Percentiles rank a stretch among this genome's conserved stretches.
phyloP scores from a whole-genome alignment of 2,329 filamentous ascomycete species.

The Pyrenophora teres region DNA sequence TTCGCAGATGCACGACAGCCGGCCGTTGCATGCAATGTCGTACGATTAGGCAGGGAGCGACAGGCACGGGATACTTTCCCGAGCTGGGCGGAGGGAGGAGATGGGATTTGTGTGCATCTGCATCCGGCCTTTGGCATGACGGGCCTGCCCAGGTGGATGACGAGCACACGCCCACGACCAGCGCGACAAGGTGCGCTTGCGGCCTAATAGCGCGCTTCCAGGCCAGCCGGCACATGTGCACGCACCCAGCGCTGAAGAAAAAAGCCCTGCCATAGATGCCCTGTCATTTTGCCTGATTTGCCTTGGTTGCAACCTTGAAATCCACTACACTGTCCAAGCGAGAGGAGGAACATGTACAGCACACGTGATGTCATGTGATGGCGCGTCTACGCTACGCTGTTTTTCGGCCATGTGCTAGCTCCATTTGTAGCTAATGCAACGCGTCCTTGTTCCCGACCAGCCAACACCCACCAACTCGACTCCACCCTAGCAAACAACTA shows the following conservation, averaged over 20 bases:
- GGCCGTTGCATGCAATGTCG: conserved; percentile 1
- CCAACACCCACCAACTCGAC: no score
- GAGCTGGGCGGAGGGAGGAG: conserved; percentile 1
- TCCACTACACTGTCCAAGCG: no score
- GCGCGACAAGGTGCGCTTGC: conserved; percentile 4
- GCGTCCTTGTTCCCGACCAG: no score
- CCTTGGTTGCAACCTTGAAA: no score
- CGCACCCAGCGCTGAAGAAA: no score
- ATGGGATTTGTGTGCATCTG: conserved; percentile 11
- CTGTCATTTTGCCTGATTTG: no score
- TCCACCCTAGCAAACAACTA: neutral
- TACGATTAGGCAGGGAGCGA: conserved; percentile 3
- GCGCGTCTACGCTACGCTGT: no score
- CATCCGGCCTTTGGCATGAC: conserved; percentile 8
- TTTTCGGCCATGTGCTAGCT: no score
- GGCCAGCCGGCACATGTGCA: neutral
- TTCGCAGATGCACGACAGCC: conserved; percentile 10
- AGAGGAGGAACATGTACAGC: no score
- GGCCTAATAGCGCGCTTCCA: conserved; percentile 1
- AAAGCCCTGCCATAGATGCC: no score
- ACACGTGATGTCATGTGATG: no score
- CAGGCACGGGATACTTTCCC: conserved; percentile 12
- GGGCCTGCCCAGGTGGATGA: neutral
- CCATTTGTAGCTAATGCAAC: no score
- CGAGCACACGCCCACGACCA: neutral